These are phyloP conservation scores for Aspergillus sp. DNA, from an alignment of 2,329 filamentous ascomycete species.

Conservation along the genomic window DNA sequence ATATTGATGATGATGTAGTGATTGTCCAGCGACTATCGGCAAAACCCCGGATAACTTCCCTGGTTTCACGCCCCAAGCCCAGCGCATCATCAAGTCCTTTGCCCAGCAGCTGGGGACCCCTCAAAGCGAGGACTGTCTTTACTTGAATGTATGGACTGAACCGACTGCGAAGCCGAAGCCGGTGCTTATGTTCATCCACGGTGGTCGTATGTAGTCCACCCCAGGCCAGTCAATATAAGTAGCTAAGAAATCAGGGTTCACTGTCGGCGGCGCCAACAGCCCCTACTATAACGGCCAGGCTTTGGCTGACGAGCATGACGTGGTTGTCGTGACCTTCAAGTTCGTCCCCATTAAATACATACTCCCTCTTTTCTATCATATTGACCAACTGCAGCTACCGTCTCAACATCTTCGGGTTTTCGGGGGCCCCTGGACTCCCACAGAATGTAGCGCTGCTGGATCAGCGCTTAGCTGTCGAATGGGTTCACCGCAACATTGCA, in stretches of 20 bases:
- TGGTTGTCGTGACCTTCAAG: slow-evolving; percentile 45
- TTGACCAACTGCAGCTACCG: slow-evolving; percentile 27
- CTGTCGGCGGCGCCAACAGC: slow-evolving; percentile 32
- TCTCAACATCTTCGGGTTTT: slow-evolving; percentile 44
- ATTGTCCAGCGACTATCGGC: slow-evolving; percentile 21
- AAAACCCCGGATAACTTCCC: slow-evolving; percentile 18
- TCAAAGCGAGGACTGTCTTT: slow-evolving; percentile 36
- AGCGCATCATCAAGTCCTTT: slow-evolving; percentile 19
- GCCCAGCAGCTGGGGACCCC: slow-evolving; percentile 18
- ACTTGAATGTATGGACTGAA: slow-evolving; percentile 33
- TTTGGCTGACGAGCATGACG: slow-evolving; percentile 35
- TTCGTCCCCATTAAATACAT: background rate
- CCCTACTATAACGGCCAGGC: slow-evolving; percentile 37
- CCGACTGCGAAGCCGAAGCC: slow-evolving; percentile 24
- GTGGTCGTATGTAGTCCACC: slow-evolving; percentile 30
- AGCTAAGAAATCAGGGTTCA: slow-evolving; percentile 27
- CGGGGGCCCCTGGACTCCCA: slow-evolving; percentile 27
- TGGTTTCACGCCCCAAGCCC: slow-evolving; percentile 18
- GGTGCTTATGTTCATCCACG: slow-evolving; percentile 43
- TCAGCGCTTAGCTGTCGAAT: slow-evolving; percentile 52
- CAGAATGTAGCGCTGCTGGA: slow-evolving; percentile 53
- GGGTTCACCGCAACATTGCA: slow-evolving; percentile 50
- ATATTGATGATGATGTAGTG: slow-evolving; percentile 8
- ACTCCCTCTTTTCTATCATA: background rate
- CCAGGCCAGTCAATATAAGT: no score